phyloP scores from a whole-genome alignment of 306 rosid species.

The Astragalus glycyphyllos region DNA sequence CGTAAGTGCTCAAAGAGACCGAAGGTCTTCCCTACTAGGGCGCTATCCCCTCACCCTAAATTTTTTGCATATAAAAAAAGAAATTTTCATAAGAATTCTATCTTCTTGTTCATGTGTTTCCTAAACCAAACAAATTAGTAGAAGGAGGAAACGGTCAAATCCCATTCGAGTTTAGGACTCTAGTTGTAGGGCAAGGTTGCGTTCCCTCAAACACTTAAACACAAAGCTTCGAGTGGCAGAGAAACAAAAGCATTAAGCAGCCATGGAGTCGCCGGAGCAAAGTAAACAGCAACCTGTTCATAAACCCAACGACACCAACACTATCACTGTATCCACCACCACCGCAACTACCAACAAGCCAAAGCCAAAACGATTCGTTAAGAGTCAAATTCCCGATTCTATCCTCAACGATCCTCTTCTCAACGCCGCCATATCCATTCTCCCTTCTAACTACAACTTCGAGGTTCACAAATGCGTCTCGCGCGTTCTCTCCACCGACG shows the following conservation, averaged over 20 bases:
- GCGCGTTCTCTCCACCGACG: constrained; percentile 72
- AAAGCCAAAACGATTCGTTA: constrained; percentile 53
- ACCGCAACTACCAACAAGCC: not conserved
- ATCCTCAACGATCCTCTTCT: constrained; percentile 54
- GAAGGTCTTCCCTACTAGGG: no score
- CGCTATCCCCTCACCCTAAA: no score
- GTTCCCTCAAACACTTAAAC: not conserved
- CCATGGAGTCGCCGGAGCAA: not conserved
- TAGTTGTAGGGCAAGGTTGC: not conserved
- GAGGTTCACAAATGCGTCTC: constrained; percentile 88
- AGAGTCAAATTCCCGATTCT: constrained; percentile 58
- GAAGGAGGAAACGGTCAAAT: no score
- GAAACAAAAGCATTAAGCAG: not conserved
- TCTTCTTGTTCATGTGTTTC: no score
- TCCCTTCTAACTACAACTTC: constrained; percentile 74
- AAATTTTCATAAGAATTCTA: no score
- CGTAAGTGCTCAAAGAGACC: no score
- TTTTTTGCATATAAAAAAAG: no score
- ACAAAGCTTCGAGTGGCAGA: not conserved
- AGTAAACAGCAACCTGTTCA: not conserved
- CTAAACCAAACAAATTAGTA: no score
- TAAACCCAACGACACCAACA: constrained; percentile 14
- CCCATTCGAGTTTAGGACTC: no score
- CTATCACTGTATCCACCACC: not conserved
- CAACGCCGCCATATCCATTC: constrained; percentile 55